Percentiles rank a stretch among this genome's conserved stretches.
Evolutionary conservation across 208 protist species (phyloP).

Genomic region (Leptomonas seymouri): DNA sequence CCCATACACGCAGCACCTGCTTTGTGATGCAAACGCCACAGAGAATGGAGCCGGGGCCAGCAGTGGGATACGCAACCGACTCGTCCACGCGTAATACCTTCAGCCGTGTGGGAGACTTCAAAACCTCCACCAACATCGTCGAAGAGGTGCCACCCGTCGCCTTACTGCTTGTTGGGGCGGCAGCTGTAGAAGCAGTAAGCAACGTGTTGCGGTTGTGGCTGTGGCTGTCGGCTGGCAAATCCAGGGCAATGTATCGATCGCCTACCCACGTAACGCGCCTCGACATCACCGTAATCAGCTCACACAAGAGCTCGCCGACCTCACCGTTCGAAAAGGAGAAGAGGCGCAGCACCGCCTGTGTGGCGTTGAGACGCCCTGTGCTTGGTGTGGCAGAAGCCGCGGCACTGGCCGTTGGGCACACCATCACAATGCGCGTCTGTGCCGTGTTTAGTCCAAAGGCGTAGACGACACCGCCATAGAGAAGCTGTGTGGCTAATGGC

Average conservation of each 20-base stretch:
- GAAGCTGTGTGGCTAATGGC: slow-evolving; percentile 14
- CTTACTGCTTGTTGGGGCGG: not conserved
- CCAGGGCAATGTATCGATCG: slow-evolving; percentile 23
- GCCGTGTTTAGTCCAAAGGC: slow-evolving; percentile 36
- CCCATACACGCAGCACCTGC: slow-evolving; percentile 54
- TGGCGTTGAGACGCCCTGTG: not conserved
- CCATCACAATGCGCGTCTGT: slow-evolving; percentile 33
- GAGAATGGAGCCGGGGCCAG: slow-evolving; percentile 12
- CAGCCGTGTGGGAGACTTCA: slow-evolving; percentile 12
- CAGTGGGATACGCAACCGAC: slow-evolving; percentile 1
- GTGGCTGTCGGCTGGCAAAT: slow-evolving; percentile 2
- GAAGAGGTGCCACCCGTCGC: not conserved
- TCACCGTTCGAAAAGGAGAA: slow-evolving; percentile 35
- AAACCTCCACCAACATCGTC: slow-evolving; percentile 25
- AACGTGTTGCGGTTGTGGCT: not conserved
- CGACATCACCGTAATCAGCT: slow-evolving; percentile 39
- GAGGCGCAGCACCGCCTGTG: slow-evolving; percentile 22
- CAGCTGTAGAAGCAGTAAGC: not conserved
- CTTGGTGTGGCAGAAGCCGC: not conserved
- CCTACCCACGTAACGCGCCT: slow-evolving; percentile 59
- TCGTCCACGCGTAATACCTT: slow-evolving; percentile 19
- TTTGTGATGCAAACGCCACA: slow-evolving; percentile 11
- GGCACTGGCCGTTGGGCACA: slow-evolving; percentile 25
- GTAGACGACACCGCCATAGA: slow-evolving; percentile 46
- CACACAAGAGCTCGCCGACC: slow-evolving; percentile 53